phyloP scores from a whole-genome alignment of 2,329 filamentous ascomycete genomes.

The Talaromyces sp. region DNA sequence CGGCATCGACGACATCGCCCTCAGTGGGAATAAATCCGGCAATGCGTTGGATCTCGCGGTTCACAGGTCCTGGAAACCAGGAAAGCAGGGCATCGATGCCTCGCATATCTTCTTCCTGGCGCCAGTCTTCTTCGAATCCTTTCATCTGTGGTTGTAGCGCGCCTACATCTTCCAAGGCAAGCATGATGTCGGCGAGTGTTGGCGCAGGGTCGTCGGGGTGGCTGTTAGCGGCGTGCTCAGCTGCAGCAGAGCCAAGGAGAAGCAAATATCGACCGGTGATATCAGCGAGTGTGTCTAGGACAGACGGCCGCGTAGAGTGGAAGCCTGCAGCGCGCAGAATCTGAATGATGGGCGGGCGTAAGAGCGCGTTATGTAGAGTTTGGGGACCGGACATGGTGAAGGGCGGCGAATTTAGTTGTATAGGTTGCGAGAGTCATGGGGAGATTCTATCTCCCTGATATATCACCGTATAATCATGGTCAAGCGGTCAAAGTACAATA shows the following conservation, averaged over 20 bases:
- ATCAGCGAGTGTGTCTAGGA: conserved; percentile 84
- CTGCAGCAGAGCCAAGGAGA: conserved; percentile 68
- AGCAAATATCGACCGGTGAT: conserved; percentile 76
- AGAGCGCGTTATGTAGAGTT: conserved; percentile 65
- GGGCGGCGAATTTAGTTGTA: not conserved
- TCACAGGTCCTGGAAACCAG: conserved; percentile 71
- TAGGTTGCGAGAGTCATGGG: not conserved
- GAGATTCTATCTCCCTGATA: conserved; percentile 6
- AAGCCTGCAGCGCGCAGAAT: conserved; percentile 90
- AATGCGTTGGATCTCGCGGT: conserved; percentile 76
- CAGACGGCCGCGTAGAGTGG: conserved; percentile 73
- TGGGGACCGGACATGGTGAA: conserved; percentile 43
- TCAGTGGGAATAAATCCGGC: conserved; percentile 64
- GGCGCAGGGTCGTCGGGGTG: conserved; percentile 60
- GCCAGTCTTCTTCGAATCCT: conserved; percentile 64
- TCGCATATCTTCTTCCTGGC: conserved; percentile 68
- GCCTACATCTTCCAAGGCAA: conserved; percentile 79
- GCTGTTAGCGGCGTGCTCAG: conserved; percentile 65
- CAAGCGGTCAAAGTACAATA: not conserved
- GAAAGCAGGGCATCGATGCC: conserved; percentile 73
- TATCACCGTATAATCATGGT: conserved; percentile 10
- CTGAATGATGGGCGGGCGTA: conserved; percentile 83
- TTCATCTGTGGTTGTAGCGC: conserved; percentile 65
- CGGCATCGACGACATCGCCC: conserved; percentile 46
- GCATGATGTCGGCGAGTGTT: conserved; percentile 71